Evolutionary conservation across 1,139 yeast genomes (phyloP).

Genomic region (Kodamaea ohmeri): DNA sequence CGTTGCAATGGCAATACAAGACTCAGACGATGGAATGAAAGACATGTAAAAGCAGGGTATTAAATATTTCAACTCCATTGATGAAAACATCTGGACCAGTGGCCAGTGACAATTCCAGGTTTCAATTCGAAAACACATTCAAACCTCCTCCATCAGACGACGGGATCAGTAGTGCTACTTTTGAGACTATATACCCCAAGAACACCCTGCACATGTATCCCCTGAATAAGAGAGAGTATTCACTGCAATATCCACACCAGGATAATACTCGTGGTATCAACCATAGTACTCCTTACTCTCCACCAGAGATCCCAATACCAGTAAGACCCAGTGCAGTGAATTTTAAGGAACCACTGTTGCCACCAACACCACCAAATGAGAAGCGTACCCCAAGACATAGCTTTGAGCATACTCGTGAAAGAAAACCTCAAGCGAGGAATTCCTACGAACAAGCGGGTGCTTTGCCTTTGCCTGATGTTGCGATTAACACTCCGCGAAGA

Average conservation of each 20-base stretch:
- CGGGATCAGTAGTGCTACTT: slow-evolving; percentile 14
- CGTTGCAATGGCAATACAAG: background rate
- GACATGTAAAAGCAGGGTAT: too few relatives aligned
- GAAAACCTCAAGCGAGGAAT: background rate
- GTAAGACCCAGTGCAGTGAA: background rate
- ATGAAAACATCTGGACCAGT: slow-evolving; percentile 11
- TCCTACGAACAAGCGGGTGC: slow-evolving; percentile 3
- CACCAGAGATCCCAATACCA: slow-evolving; percentile 1
- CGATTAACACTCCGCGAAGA: background rate
- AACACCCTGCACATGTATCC: slow-evolving; percentile 3
- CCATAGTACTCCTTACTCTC: background rate
- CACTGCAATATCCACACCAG: background rate
- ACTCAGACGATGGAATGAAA: background rate
- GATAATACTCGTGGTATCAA: slow-evolving; percentile 1
- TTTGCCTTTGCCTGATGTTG: slow-evolving; percentile 3
- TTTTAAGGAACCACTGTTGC: background rate
- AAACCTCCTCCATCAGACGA: slow-evolving; percentile 19
- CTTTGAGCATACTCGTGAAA: background rate
- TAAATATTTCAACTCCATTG: slow-evolving; percentile 1
- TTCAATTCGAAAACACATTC: slow-evolving; percentile 18
- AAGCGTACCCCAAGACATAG: background rate
- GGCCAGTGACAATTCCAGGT: slow-evolving; percentile 20
- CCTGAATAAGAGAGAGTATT: slow-evolving; percentile 2
- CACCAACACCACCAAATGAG: slow-evolving; percentile 1
- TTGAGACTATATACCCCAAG: slow-evolving; percentile 11